Evolutionary conservation across 2,329 filamentous ascomycete species (phyloP), one percentile per base, ranked within the genome.

Genomic region (Chaetomium strumarium): DNA sequence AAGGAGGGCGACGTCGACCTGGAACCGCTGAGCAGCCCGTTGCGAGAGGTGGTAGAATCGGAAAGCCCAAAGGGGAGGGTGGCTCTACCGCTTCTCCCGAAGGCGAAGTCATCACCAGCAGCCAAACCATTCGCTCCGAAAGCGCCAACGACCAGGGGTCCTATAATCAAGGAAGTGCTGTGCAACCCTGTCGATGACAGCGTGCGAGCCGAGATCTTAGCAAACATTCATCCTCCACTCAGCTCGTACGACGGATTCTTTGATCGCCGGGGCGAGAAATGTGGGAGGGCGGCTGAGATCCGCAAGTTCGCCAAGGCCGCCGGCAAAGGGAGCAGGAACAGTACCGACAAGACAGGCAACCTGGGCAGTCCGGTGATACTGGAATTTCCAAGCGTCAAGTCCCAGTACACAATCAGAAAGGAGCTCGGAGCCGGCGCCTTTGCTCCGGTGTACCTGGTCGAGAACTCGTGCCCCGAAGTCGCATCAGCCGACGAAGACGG

Each of bases 351-450:
- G 60, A 86, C 81, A 46, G 75, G 77, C 1, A 77, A 76, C 10
- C 80, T 81, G 2, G 70, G 77, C 1, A 72, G 80, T 40, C 78
- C 83, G 0, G 83, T 88, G 0, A 74, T 79, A 4, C 75, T 97
- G 19, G 74, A 81, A 39, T 88, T 96, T 55, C 76, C 81, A 0
- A 81, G 81, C 37, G 76, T 80, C 2, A 72, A 78, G 19, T 76
- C 83, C 37, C 79, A 78, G 39, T 99, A 96, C 68, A 85, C 81
- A 1, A 71, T 97, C 52, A 89, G 86, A 64, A 83, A 85, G 46
- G 90, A 97, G 67, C 81, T 99, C 12, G 93, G 93, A 1, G 88
- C 90, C 29, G 93, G 93, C 9, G 93, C 93, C 1, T 99, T 95
- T 69, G 93, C 92, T 0, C 92, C 93, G 0, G 93, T 99, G 2